Evolutionary conservation across 495 filamentous ascomycete genomes (phyloP).

Genomic region (Aspergillus asperescens): DNA sequence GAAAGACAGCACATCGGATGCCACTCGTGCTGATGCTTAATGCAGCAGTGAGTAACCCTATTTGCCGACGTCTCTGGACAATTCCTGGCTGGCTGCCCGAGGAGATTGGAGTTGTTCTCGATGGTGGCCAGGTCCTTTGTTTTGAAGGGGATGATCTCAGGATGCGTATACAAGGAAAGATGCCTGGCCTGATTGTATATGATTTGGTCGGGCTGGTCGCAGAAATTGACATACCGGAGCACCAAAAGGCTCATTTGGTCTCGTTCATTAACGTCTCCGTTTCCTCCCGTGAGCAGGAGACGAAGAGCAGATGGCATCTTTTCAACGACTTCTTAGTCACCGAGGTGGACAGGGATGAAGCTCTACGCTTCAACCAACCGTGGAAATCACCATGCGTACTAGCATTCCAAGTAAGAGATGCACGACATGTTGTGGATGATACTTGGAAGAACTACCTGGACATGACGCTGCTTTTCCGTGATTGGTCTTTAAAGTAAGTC

Average conservation of each 20-base stretch:
- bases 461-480: slow-evolving; percentile 73
- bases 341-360: slow-evolving; percentile 71
- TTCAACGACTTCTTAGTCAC: slow-evolving; percentile 97
- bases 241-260: slow-evolving; percentile 85
- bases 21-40: slow-evolving; percentile 84
- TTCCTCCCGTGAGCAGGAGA: slow-evolving; percentile 51
- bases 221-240: slow-evolving; percentile 76
- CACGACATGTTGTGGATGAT: slow-evolving; percentile 70
- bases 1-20: slow-evolving; percentile 72
- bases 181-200: slow-evolving; percentile 68
- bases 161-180: slow-evolving; percentile 53
- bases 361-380: slow-evolving; percentile 74
- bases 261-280: slow-evolving; percentile 83
- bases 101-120: slow-evolving; percentile 82
- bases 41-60: slow-evolving; percentile 62
- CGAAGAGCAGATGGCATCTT: slow-evolving; percentile 73
- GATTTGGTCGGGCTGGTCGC: slow-evolving; percentile 87
- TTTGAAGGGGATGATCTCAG: slow-evolving; percentile 80
- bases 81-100: slow-evolving; percentile 86
- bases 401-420: slow-evolving; percentile 72
- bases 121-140: slow-evolving; percentile 77
- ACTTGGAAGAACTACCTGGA: slow-evolving; percentile 81
- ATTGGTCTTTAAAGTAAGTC: slow-evolving; percentile 58
- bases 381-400: slow-evolving; percentile 92
- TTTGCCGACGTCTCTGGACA: slow-evolving; percentile 75